Evolutionary conservation across 768 basidiomycete species (phyloP), one percentile per base, ranked within the genome.

Genomic region (Tylopilus plumbeoviolaceoides): DNA sequence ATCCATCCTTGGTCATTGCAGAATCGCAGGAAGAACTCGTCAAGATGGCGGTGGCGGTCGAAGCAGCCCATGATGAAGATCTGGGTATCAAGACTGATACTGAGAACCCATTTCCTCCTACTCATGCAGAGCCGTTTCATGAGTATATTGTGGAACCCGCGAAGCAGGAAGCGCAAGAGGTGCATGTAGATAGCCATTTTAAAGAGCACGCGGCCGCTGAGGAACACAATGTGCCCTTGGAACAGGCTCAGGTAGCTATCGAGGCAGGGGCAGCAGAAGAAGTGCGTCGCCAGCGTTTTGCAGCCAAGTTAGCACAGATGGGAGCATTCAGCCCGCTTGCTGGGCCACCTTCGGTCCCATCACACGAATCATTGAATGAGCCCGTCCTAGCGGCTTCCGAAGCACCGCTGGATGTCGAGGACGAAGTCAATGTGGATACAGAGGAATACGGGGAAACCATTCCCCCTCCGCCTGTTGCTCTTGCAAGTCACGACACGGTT

Each of bases 321-420:
- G 87, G 85, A 15, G 78, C 79, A 57, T 70, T 77, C 71, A 74
- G 84, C 59, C 81, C 84, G 3, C 76, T 84, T 48, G 70, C 73
- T 8, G 68, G 72, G 14, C 73, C 63, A 27, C 68, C 72, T 23
- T 63, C 59, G 9, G 14, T 59, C 28, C 47, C 56, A 5, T 63
- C 59, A 14, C 30, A 7, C 66, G 50, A 45, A 7, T 53, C 63
- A 3, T 20, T 63, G 51, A 48, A 54, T 15, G 61, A 63, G 42
- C 46, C 40, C 1, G 44, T 35, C 15, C 10, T 23, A n/a, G 33
- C 7, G 4, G 44, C 20, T 18, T 39, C 44, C 2, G 23, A 58
- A 38, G 57, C 48, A 52, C 43, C 31, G 15, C 55, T 56, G 6
- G 57, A 57, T n/a, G 56, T 59, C 43, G 55, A 68, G 47, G 54